These are phyloP conservation scores for Sporisorium scitamineum DNA, from an alignment of 1,284 basidiomycete species.

Conservation along the genomic window DNA sequence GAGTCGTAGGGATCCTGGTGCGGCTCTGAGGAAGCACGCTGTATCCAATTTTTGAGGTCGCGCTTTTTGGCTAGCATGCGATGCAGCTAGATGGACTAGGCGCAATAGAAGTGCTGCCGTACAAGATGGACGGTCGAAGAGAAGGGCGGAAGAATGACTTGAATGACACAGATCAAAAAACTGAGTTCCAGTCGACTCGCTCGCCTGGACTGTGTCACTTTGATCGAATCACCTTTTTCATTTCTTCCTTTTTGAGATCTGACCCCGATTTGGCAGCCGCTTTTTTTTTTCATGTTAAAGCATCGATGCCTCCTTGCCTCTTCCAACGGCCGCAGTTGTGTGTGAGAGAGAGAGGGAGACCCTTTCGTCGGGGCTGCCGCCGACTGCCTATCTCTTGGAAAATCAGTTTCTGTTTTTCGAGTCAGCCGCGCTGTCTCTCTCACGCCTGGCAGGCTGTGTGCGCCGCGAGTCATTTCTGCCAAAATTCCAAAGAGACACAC, in stretches of 20 bases:
- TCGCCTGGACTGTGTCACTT: background rate
- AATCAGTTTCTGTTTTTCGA: background rate
- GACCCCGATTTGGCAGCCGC: background rate
- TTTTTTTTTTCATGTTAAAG: background rate
- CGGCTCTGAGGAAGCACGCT: constrained; percentile 30
- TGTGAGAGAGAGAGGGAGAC: background rate
- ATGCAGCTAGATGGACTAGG: constrained; percentile 3
- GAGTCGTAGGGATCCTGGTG: constrained; percentile 60
- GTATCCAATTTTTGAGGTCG: constrained; percentile 51
- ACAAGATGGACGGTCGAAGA: background rate
- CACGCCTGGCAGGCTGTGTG: background rate
- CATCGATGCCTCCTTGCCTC: background rate
- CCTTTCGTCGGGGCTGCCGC: background rate
- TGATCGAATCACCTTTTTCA: constrained; percentile 3
- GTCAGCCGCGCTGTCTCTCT: constrained; percentile 1
- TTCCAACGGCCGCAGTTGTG: constrained; percentile 1
- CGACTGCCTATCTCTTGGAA: background rate
- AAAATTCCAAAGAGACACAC: background rate
- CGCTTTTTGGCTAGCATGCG: constrained; percentile 51
- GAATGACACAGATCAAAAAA: background rate
- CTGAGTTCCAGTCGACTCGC: background rate
- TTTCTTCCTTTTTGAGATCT: background rate
- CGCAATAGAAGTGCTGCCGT: background rate
- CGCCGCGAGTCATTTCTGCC: background rate
- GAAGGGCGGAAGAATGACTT: background rate